Percentiles rank a stretch among this genome's conserved stretches.
Evolutionary conservation across 768 basidiomycete genomes (phyloP).

Genomic region (Mycena epipterygia): DNA sequence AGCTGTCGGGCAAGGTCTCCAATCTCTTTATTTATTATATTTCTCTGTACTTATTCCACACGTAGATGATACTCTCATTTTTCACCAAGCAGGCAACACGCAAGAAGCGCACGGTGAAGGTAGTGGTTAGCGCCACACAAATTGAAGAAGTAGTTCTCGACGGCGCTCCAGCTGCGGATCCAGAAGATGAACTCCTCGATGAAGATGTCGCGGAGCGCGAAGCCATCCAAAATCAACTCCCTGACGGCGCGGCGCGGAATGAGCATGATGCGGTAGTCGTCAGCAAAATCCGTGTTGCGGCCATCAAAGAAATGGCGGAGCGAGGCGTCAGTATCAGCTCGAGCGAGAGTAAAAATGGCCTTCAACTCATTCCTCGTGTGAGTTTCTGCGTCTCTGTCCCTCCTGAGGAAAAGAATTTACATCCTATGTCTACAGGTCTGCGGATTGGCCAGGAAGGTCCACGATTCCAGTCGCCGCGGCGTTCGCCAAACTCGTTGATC

Average conservation of each 20-base stretch:
- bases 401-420: neutral
- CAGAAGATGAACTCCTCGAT: neutral
- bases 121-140: no score
- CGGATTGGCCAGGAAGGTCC: slow-evolving; percentile 15
- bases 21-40: neutral
- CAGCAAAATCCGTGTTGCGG: neutral
- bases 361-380: slow-evolving; percentile 1
- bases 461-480: slow-evolving; percentile 11
- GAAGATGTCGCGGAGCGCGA: neutral
- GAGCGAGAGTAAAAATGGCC: neutral
- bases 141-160: no score
- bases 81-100: slow-evolving; percentile 6
- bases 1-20: neutral
- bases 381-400: neutral
- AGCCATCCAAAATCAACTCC: neutral
- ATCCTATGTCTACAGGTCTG: slow-evolving; percentile 1
- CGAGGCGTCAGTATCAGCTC: neutral
- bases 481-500: slow-evolving; percentile 13
- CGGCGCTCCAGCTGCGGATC: no score
- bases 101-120: neutral
- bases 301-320: neutral
- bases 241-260: neutral
- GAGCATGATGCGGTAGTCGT: neutral
- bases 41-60: no score
- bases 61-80: slow-evolving; percentile 6